These are phyloP conservation scores for Mortierella sp. DNA, from an alignment of 371 early-diverging fungal genomes.

Conservation along the genomic window DNA sequence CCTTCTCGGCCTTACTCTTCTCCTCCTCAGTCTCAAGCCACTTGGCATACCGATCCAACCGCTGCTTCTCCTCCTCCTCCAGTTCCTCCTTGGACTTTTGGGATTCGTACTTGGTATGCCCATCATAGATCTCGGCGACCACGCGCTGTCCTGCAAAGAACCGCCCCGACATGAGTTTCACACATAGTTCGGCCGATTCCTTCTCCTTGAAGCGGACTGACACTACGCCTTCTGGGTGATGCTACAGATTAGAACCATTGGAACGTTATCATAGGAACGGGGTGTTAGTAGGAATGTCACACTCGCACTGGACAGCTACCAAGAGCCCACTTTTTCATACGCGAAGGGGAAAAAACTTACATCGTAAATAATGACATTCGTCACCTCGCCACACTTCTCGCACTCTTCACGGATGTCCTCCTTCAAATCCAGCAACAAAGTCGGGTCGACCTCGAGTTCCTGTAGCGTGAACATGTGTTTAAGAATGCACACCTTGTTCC, in stretches of 20 bases:
- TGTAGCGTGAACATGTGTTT: constrained; percentile 94
- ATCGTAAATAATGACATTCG: constrained; percentile 90
- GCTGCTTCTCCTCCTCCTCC: constrained; percentile 79
- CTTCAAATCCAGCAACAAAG: constrained; percentile 89
- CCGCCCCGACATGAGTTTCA: constrained; percentile 90
- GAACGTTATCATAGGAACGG: not conserved
- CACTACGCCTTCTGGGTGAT: constrained; percentile 89
- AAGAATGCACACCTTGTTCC: constrained; percentile 86
- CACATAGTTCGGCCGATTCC: constrained; percentile 84
- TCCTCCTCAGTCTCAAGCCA: constrained; percentile 79
- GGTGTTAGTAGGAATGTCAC: not conserved
- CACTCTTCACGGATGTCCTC: constrained; percentile 95
- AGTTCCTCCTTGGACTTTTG: constrained; percentile 66
- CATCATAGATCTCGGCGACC: constrained; percentile 86
- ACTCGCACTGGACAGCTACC: not conserved
- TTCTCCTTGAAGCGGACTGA: constrained; percentile 90
- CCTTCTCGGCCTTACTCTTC: constrained; percentile 9
- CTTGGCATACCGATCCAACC: constrained; percentile 84
- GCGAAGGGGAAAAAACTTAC: constrained; percentile 59
- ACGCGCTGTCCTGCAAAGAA: constrained; percentile 91
- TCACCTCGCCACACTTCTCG: constrained; percentile 93
- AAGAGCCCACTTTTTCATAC: too few species aligned
- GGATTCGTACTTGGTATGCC: constrained; percentile 76
- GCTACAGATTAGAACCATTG: too few species aligned
- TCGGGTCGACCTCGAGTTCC: constrained; percentile 92